A percentile compares a stretch with the other conserved stretches of the same genome.
phyloP scores from a whole-genome alignment of 805 yeast genomes.

The Nakazawaea ambrosiae region DNA sequence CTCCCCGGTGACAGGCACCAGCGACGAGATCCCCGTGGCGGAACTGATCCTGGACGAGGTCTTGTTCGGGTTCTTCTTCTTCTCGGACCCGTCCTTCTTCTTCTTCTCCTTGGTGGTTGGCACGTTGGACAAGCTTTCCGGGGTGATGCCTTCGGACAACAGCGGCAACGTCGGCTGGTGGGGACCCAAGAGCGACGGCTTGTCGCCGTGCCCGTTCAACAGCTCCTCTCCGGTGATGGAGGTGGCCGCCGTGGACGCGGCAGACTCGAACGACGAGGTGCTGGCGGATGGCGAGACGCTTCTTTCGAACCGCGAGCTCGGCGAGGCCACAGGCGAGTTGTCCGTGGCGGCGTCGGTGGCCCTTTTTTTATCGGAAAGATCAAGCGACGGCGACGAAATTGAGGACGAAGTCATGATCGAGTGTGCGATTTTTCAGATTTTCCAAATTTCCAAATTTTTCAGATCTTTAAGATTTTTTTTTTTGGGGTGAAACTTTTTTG shows the following conservation, averaged over 20 bases:
- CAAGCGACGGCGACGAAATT: too few relatives aligned
- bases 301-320: slow-evolving; percentile 23
- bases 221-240: slow-evolving; percentile 18
- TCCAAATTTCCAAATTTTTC: too few relatives aligned
- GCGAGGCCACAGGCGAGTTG: slow-evolving; percentile 20
- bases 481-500: too few relatives aligned
- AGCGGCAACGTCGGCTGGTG: slow-evolving; percentile 4
- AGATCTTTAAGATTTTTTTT: too few relatives aligned
- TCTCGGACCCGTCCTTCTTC: slow-evolving; percentile 18
- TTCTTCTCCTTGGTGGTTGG: slow-evolving; percentile 12
- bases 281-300: slow-evolving; percentile 38
- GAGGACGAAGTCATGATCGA: too few relatives aligned
- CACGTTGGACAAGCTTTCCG: slow-evolving; percentile 10
- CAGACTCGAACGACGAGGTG: slow-evolving; percentile 33
- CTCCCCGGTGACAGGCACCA: slow-evolving; percentile 75
- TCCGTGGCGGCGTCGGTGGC: slow-evolving; percentile 7
- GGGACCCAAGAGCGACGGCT: slow-evolving; percentile 11
- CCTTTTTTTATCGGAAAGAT: slow-evolving; percentile 1
- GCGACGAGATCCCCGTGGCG: slow-evolving; percentile 70
- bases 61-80: slow-evolving; percentile 22
- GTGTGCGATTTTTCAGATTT: too few relatives aligned
- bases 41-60: slow-evolving; percentile 37
- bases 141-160: slow-evolving; percentile 5
- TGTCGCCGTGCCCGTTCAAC: slow-evolving; percentile 10
- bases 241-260: slow-evolving; percentile 19